These are phyloP conservation scores for Pyricularia sp. DNA, from an alignment of 2,329 filamentous ascomycete species.

Conservation along the genomic window DNA sequence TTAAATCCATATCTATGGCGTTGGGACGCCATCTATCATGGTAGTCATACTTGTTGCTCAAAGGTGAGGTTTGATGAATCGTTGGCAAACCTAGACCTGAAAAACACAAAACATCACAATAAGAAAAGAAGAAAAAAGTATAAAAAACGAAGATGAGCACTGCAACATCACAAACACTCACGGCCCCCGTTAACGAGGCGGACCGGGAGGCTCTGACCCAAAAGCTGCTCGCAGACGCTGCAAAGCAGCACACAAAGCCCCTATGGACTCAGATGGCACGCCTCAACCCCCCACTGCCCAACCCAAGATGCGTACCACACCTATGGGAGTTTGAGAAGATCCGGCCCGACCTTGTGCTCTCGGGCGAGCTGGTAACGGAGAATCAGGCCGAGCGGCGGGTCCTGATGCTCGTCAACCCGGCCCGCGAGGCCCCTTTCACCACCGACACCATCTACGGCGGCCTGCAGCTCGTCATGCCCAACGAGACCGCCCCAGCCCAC, in stretches of 20 bases:
- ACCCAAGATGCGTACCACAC: slow-evolving; percentile 26
- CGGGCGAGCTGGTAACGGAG: slow-evolving; percentile 21
- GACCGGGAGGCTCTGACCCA: background rate
- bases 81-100: background rate
- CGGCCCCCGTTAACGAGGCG: background rate
- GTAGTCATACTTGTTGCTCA: background rate
- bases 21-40: background rate
- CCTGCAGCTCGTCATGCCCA: slow-evolving; percentile 43
- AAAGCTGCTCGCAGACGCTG: background rate
- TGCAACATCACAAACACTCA: background rate
- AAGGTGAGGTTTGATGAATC: background rate
- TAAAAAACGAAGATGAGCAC: background rate
- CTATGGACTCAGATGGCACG: slow-evolving; percentile 34
- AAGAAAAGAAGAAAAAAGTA: background rate
- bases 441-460: slow-evolving; percentile 47
- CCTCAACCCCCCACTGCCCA: slow-evolving; percentile 32
- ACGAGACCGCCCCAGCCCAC: slow-evolving; percentile 41
- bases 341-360: slow-evolving; percentile 20
- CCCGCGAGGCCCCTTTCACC: slow-evolving; percentile 34
- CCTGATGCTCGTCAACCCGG: slow-evolving; percentile 26
- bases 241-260: slow-evolving; percentile 18
- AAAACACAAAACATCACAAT: background rate
- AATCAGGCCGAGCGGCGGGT: slow-evolving; percentile 27
- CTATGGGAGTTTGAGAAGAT: slow-evolving; percentile 23
- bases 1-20: background rate